Percentiles rank a stretch among this genome's conserved stretches.
These are phyloP conservation scores for Lotmaria passim DNA, from an alignment of 208 protist genomes.

Conservation along the genomic window DNA sequence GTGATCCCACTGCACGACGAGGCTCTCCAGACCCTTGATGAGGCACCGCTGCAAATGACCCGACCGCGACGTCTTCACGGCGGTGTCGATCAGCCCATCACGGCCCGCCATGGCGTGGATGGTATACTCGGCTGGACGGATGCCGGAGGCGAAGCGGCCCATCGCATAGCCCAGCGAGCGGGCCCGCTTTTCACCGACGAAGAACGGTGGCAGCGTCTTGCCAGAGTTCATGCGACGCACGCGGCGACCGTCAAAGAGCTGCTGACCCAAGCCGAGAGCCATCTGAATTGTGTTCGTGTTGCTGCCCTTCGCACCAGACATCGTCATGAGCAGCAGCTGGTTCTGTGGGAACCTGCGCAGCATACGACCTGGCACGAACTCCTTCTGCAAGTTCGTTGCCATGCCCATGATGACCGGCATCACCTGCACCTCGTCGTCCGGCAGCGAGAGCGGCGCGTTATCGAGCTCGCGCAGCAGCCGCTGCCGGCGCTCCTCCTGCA, in stretches of 20 bases:
- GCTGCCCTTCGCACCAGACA: conserved; percentile 98
- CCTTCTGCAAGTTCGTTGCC: conserved; percentile 85
- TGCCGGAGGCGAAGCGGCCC: conserved; percentile 98
- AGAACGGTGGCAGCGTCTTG: conserved; percentile 96
- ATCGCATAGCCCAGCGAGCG: conserved; percentile 92
- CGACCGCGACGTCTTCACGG: conserved; percentile 99
- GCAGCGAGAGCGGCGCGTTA: conserved; percentile 65
- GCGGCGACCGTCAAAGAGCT: conserved; percentile 98
- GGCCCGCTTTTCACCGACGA: conserved; percentile 71
- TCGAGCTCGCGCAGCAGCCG: conserved; percentile 85
- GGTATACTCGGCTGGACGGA: conserved; percentile 99
- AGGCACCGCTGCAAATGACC: conserved; percentile 99
- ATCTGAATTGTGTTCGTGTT: conserved; percentile 99
- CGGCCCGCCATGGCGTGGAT: conserved; percentile 99
- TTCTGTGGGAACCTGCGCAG: conserved; percentile 97
- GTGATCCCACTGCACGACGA: conserved; percentile 95
- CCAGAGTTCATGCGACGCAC: conserved; percentile 96
- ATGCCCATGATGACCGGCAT: conserved; percentile 82
- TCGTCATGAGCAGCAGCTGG: conserved; percentile 98
- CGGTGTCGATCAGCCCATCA: conserved; percentile 99
- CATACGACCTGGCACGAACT: conserved; percentile 90
- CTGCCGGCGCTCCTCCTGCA: conserved; percentile 61
- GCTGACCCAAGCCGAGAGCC: conserved; percentile 95
- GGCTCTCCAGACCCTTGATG: conserved; percentile 96
- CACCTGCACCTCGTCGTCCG: conserved; percentile 79